Evolutionary conservation across 2,329 filamentous ascomycete species (phyloP), one percentile per base, ranked within the genome.

Genomic region (Beauveria rudraprayagi): DNA sequence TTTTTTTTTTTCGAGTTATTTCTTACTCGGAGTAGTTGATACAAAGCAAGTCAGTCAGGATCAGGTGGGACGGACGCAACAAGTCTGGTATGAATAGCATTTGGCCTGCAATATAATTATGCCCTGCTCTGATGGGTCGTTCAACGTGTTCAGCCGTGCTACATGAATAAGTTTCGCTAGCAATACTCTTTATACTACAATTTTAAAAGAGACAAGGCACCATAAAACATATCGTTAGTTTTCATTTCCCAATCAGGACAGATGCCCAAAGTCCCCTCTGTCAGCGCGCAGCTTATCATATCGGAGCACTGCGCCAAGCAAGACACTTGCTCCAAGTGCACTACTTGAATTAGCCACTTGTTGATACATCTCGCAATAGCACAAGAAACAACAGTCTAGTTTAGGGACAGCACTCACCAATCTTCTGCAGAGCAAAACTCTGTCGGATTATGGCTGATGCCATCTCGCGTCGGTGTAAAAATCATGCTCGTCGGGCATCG

Each of bases 401-500:
- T 26, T 5, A 19, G 50, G 10, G 30, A 30, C 30, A 61, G 55
- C 67, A 9, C 50, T 17, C 44, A 59, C 61, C 70, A 77, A 59
- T 75, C 71, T 52, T 74, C 70, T 0, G 71, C 68, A n/a, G 66
- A 71, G 41, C 70, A 73, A 51, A 69, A 75, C 60, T 73, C 71
- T 4, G 70, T 68, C 0, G 74, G 74, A 16, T 71, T 70, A 51
- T 76, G 74, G 63, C 73, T 76, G 7, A 75, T 67, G 4, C 74
- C 74, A 10, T 71, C 66, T 48, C 65, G 67, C 40, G 71, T 73
- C 1, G 71, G 73, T 9, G 72, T 70, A 56, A 76, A 76, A 43
- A 76, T 72, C 74, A 76, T 76, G 37, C 68, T 68, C 7, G 73
- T 72, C 2, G 74, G 74, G 48, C 70, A 71, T 30, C 65, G 66